Percentiles rank a stretch among this genome's conserved stretches.
Conservation (phyloP, 2,329 filamentous ascomycete genomes). For the Penicillium sp. region DNA sequence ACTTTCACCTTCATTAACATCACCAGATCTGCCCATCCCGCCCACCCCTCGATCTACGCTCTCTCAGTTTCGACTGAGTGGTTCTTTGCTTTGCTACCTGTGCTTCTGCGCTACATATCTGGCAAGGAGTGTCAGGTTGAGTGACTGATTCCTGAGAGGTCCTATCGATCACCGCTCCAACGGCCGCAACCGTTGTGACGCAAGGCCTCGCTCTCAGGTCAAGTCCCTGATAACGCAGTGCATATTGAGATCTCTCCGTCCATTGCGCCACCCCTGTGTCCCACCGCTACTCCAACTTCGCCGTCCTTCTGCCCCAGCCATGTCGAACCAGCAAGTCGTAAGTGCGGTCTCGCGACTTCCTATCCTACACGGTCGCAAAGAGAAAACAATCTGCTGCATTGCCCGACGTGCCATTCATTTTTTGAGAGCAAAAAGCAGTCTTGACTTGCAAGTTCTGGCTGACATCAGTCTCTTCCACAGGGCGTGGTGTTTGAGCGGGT, state of each 20-base stretch:
- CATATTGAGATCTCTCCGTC: neutral
- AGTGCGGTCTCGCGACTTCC: slow-evolving; percentile 34
- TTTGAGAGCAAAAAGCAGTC: neutral
- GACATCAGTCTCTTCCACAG: slow-evolving; percentile 38
- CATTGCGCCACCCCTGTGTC: neutral
- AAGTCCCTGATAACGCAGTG: neutral
- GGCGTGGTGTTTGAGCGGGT: slow-evolving; percentile 86
- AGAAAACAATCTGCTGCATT: slow-evolving; percentile 10
- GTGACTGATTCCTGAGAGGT: slow-evolving; percentile 11
- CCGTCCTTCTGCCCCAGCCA: slow-evolving; percentile 26
- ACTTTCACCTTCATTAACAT: slow-evolving; percentile 37
- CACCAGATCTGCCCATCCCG: slow-evolving; percentile 20
- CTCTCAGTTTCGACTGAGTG: no score
- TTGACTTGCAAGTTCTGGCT: slow-evolving; percentile 20
- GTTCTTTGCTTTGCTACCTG: no score
- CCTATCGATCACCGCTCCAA: slow-evolving; percentile 19
- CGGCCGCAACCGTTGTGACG: slow-evolving; percentile 24
- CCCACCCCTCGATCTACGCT: slow-evolving; percentile 4
- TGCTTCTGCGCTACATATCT: no score
- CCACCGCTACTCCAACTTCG: neutral
- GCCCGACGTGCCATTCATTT: neutral
- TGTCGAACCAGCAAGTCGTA: slow-evolving; percentile 52
- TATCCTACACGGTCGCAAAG: slow-evolving; percentile 25
- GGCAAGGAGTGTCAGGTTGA: no score
- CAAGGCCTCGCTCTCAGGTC: slow-evolving; percentile 10